A percentile compares a stretch with the other conserved stretches of the same genome.
Conservation (phyloP, 2,329 filamentous ascomycete genomes). For the Pseudovirgaria hyperparasitica region DNA sequence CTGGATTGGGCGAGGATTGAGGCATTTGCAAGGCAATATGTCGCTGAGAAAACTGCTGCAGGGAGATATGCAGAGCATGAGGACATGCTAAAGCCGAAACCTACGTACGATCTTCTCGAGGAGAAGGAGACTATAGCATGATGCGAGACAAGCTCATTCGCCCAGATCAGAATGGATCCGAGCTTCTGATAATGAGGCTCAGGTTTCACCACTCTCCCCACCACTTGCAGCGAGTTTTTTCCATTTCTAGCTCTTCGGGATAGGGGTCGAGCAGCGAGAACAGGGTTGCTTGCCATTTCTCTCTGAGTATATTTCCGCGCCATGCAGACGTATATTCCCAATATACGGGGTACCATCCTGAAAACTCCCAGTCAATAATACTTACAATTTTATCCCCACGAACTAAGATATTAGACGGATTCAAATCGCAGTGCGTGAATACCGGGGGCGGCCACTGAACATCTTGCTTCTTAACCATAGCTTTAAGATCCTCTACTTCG, state of each 20-base stretch:
- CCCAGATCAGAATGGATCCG: conserved; percentile 2
- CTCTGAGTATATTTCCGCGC: conserved; percentile 25
- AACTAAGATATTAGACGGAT: conserved; percentile 31
- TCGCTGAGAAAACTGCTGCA: conserved; percentile 17
- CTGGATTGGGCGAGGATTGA: conserved; percentile 28
- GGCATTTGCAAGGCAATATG: conserved; percentile 21
- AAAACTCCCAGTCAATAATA: conserved; percentile 35
- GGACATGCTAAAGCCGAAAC: conserved; percentile 10
- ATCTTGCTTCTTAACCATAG: conserved; percentile 21
- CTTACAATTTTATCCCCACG: conserved; percentile 29
- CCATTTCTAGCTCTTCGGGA: conserved; percentile 29
- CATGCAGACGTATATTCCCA: conserved; percentile 32
- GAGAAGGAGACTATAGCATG: conserved; percentile 11
- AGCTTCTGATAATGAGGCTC: conserved; percentile 2
- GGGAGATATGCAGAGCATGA: conserved; percentile 8
- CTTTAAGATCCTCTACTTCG: conserved; percentile 20
- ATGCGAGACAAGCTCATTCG: conserved; percentile 2
- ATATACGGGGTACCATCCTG: conserved; percentile 36
- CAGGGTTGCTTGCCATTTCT: conserved; percentile 16
- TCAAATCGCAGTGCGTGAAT: conserved; percentile 41
- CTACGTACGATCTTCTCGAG: conserved; percentile 16
- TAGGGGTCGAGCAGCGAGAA: conserved; percentile 9
- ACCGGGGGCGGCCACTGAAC: conserved; percentile 22
- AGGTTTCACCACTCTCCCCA: conserved; percentile 18
- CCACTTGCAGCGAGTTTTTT: conserved; percentile 25